Conservation (phyloP, 805 yeast species). For the Candida golubevii region DNA sequence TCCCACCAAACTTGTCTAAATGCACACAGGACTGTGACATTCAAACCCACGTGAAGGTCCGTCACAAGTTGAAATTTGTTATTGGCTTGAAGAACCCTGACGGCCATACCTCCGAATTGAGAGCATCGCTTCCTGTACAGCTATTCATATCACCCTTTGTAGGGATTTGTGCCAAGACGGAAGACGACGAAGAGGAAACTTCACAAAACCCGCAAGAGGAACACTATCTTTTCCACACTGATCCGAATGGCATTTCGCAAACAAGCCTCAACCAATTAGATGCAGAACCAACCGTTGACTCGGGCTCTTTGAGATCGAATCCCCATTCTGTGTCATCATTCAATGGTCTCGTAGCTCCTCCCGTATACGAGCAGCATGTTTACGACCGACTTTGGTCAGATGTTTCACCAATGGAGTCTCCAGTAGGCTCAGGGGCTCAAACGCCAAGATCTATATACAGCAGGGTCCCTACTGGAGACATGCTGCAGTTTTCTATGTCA, state of each 20-base stretch:
- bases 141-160: slow-evolving; percentile 80
- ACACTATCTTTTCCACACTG: slow-evolving; percentile 25
- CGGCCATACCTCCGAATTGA: slow-evolving; percentile 85
- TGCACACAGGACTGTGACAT: slow-evolving; percentile 88
- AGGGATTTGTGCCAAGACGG: slow-evolving; percentile 52
- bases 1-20: slow-evolving; percentile 71
- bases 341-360: slow-evolving; percentile 67
- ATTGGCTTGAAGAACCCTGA: slow-evolving; percentile 80
- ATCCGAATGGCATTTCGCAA: slow-evolving; percentile 5
- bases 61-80: slow-evolving; percentile 82
- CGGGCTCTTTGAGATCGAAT: slow-evolving; percentile 18
- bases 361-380: slow-evolving; percentile 75
- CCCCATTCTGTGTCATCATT: slow-evolving; percentile 29
- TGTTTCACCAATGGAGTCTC: slow-evolving; percentile 48
- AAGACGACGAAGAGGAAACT: slow-evolving; percentile 18
- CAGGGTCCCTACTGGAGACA: slow-evolving; percentile 10
- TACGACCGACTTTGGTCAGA: slow-evolving; percentile 79
- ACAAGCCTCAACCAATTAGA: slow-evolving; percentile 11
- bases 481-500: slow-evolving; percentile 30
- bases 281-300: slow-evolving; percentile 7
- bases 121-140: slow-evolving; percentile 84
- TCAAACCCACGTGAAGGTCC: slow-evolving; percentile 64
- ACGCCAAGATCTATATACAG: slow-evolving; percentile 29
- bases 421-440: slow-evolving; percentile 38
- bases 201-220: slow-evolving; percentile 19